Evolutionary conservation across 306 rosid genomes (phyloP).

Genomic region (Amphicarpaea edgeworthii): DNA sequence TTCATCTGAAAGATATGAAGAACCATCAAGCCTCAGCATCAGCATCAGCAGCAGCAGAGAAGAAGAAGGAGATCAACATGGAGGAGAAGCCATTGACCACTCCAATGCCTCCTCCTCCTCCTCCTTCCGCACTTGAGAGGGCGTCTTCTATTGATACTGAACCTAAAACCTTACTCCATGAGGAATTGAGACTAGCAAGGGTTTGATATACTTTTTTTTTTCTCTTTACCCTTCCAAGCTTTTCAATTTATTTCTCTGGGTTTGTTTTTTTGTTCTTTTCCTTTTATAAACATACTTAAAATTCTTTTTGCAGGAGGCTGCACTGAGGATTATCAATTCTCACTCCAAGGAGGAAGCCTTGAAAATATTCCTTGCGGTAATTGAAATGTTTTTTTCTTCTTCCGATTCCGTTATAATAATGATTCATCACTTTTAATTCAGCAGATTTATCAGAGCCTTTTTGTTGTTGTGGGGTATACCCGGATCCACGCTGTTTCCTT

Average conservation of each 20-base stretch:
- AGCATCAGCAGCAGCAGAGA: background rate
- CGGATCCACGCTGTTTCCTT: background rate
- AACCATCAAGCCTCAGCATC: background rate
- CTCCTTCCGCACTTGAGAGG: conserved; percentile 44
- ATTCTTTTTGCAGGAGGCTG: conserved; percentile 43
- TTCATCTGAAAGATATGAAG: background rate
- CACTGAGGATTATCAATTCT: conserved; percentile 41
- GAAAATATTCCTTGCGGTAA: conserved; percentile 51
- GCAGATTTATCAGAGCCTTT: background rate
- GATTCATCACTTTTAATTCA: background rate
- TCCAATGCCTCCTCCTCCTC: background rate
- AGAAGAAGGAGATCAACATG: background rate
- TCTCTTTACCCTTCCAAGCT: background rate
- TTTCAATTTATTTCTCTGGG: background rate
- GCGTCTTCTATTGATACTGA: conserved; percentile 52
- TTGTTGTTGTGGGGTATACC: background rate
- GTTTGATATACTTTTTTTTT: background rate
- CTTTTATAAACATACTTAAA: background rate
- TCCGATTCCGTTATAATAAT: background rate
- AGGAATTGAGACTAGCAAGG: conserved; percentile 53
- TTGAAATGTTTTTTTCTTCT: background rate
- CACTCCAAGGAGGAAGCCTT: conserved; percentile 53
- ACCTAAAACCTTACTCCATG: conserved; percentile 52
- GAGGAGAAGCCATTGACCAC: conserved; percentile 24
- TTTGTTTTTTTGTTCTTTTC: background rate